phyloP scores from a whole-genome alignment of 2,329 filamentous ascomycete genomes.

The Rhytidhysteron rufulum region DNA sequence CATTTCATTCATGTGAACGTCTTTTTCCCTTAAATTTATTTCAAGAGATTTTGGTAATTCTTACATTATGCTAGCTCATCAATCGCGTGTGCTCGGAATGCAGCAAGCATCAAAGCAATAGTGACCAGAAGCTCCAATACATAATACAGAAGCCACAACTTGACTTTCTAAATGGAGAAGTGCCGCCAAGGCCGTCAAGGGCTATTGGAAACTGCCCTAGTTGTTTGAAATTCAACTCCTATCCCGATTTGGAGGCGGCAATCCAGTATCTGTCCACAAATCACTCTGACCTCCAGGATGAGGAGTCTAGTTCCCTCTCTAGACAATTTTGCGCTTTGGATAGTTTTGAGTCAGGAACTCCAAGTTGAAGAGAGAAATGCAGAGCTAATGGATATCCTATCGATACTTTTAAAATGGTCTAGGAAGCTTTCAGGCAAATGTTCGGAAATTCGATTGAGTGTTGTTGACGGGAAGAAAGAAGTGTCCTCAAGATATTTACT shows the following conservation, averaged over 20 bases:
- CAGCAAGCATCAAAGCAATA: neutral
- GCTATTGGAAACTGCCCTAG: neutral
- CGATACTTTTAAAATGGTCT: neutral
- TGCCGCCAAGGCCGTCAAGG: neutral
- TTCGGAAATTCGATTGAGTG: constrained; percentile 4
- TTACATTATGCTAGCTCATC: neutral
- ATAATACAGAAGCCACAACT: neutral
- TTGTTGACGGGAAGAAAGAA: constrained; percentile 4
- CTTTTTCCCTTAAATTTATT: neutral
- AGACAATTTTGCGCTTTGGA: constrained; percentile 2
- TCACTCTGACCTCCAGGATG: neutral
- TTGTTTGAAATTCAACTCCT: neutral
- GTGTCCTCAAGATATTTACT: constrained; percentile 1
- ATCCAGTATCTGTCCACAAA: constrained; percentile 1
- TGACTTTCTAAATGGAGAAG: constrained; percentile 1
- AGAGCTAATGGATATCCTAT: constrained; percentile 1
- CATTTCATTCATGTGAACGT: neutral
- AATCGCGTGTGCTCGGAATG: neutral
- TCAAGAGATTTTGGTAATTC: neutral
- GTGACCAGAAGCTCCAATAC: constrained; percentile 1
- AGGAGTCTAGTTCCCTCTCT: neutral
- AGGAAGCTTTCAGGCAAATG: constrained; percentile 4
- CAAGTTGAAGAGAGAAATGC: constrained; percentile 3
- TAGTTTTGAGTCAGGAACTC: neutral
- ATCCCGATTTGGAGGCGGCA: constrained; percentile 3